phyloP scores from a whole-genome alignment of 1,139 yeast species.

The Saccharomycopsis crataegensis region DNA sequence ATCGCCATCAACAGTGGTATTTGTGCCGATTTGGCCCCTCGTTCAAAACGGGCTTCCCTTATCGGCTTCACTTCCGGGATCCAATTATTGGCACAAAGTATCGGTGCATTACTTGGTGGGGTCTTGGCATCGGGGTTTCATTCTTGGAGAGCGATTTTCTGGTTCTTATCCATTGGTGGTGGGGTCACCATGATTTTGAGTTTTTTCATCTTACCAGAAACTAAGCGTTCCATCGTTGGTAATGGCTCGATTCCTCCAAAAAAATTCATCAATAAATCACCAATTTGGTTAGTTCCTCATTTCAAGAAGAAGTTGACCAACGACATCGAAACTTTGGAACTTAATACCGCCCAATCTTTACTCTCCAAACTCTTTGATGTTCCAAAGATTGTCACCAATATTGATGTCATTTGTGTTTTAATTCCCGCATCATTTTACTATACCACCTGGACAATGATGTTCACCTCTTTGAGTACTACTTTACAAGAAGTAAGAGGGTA shows the following conservation, averaged over 20 bases:
- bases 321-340: conserved; percentile 8
- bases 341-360: neutral
- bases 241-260: conserved; percentile 51
- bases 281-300: conserved; percentile 28
- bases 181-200: conserved; percentile 35
- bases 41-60: conserved; percentile 56
- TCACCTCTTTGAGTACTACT: conserved; percentile 56
- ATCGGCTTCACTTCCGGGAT: conserved; percentile 58
- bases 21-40: conserved; percentile 58
- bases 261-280: conserved; percentile 35
- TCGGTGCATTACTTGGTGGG: conserved; percentile 74
- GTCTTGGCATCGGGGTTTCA: conserved; percentile 43
- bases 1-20: conserved; percentile 61
- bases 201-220: conserved; percentile 55
- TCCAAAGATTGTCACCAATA: conserved; percentile 34
- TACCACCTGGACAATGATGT: conserved; percentile 61
- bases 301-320: conserved; percentile 13
- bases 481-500: conserved; percentile 43
- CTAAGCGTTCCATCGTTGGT: conserved; percentile 61
- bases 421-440: conserved; percentile 56
- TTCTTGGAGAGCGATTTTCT: conserved; percentile 72
- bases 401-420: conserved; percentile 31
- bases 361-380: conserved; percentile 36
- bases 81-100: conserved; percentile 63
- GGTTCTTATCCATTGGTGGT: conserved; percentile 61